Conservation (phyloP, 352 stramenopile genomes). For the Pythium phragmiticola region DNA sequence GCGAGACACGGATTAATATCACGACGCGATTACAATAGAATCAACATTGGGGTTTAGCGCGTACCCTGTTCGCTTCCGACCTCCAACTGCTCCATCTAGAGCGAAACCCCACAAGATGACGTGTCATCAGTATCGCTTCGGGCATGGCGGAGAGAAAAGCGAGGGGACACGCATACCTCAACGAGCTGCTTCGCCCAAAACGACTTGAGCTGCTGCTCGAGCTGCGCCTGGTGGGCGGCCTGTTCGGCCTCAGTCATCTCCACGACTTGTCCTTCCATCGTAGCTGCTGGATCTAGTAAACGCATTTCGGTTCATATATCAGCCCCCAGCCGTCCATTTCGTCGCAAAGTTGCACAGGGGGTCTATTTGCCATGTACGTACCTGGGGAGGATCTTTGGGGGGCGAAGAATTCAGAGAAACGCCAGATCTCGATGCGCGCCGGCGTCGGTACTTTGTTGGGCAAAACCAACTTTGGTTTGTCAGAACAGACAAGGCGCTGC, state of each 20-base stretch:
- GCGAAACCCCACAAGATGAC: neutral
- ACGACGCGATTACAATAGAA: neutral
- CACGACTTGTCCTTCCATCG: slow-evolving; percentile 85
- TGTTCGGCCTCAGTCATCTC: slow-evolving; percentile 85
- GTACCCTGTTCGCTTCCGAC: slow-evolving; percentile 92
- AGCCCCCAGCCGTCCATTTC: slow-evolving; percentile 8
- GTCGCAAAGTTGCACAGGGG: slow-evolving; percentile 4
- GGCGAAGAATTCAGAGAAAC: slow-evolving; percentile 1
- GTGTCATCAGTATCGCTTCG: slow-evolving; percentile 2
- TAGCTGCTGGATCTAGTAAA: slow-evolving; percentile 6
- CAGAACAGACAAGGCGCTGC: slow-evolving; percentile 7
- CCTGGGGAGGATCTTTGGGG: neutral
- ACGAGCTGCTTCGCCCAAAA: slow-evolving; percentile 94
- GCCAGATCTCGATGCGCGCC: slow-evolving; percentile 8
- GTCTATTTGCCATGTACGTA: neutral
- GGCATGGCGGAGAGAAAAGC: neutral
- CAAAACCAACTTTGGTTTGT: slow-evolving; percentile 9
- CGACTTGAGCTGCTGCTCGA: slow-evolving; percentile 87
- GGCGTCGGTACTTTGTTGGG: neutral
- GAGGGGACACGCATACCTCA: slow-evolving; percentile 37
- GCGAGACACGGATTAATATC: neutral
- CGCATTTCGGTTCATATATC: slow-evolving; percentile 11
- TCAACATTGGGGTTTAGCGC: neutral
- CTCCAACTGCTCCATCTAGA: slow-evolving; percentile 89
- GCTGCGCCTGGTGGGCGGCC: slow-evolving; percentile 82